Evolutionary conservation across 176 grass and related monocot species (phyloP), one percentile per base, ranked within the genome.

Genomic region (Oryza coarctata): DNA sequence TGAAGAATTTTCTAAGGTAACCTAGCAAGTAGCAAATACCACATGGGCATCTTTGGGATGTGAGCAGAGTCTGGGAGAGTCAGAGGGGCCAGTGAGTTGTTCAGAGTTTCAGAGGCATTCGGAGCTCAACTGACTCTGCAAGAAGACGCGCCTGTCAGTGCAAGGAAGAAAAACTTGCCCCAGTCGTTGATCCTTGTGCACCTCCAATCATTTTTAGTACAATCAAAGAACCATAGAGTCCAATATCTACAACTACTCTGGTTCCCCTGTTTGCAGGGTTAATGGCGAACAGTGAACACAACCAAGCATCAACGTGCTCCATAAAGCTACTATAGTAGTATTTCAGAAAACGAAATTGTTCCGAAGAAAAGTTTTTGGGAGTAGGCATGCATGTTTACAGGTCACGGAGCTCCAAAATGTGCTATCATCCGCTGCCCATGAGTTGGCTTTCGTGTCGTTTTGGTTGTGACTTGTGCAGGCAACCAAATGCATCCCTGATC

Each of bases 381-480:
- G 50, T 55, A 55, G 17, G 30, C 25, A 28, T 34, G 72, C 47
- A 69, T 50, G 38, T 62, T n/a, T 80, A 49, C 74, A 62, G 61
- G 28, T 57, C 63, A 73, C 28, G 41, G 74, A n/a, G n/a, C 22
- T 34, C 30, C 15, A 60, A 60, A 30, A 57, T 27, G 78, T 7
- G 70, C 60, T 72, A 38, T n/a, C 71, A 29, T 13, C 73, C 31
- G 39, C 43, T 74, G 68, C 69, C 33, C 81, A 62, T 88, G 61
- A 80, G 77, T 77, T 82, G 87, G 65, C 82, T 62, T 44, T 32
- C 45, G 63, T 70, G 63, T 84, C 82, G 81, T 67, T 47, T 84
- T 15, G 63, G 76, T 1, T 41, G 52, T 3, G 55, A 3, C 55
- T 60, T 60, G 26, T 12, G 23, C 31, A 29, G 11, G 68, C 84